phyloP scores from a whole-genome alignment of 2,329 filamentous ascomycete genomes.

The Ceratocystis cacaofunesta region DNA sequence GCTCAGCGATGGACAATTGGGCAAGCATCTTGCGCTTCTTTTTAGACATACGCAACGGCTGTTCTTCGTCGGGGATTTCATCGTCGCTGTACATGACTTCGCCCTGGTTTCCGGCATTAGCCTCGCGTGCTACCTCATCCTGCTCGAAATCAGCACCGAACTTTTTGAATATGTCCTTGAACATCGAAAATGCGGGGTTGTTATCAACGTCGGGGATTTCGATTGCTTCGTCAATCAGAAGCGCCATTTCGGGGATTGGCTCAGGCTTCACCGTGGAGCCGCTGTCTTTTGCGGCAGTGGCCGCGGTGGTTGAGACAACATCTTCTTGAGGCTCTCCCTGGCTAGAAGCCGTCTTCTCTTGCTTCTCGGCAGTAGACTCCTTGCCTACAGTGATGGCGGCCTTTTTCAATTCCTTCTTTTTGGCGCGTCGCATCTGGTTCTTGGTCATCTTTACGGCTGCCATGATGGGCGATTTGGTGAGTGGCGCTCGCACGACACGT shows the following conservation, averaged over 20 bases:
- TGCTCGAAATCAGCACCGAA: slow-evolving; percentile 55
- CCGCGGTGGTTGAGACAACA: not conserved
- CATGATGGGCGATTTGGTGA: slow-evolving; percentile 32
- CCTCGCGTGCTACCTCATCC: slow-evolving; percentile 48
- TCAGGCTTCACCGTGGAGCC: not conserved
- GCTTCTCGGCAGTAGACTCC: not conserved
- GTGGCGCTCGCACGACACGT: not conserved
- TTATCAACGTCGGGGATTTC: slow-evolving; percentile 36
- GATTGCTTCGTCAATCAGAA: slow-evolving; percentile 9
- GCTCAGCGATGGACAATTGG: slow-evolving; percentile 84
- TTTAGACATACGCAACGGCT: slow-evolving; percentile 58
- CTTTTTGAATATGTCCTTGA: slow-evolving; percentile 65
- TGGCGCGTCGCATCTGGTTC: slow-evolving; percentile 82
- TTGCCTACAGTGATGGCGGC: slow-evolving; percentile 21
- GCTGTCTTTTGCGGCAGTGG: not conserved
- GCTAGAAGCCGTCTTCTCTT: not conserved
- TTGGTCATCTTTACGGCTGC: slow-evolving; percentile 66
- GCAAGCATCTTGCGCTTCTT: slow-evolving; percentile 86
- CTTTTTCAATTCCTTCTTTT: slow-evolving; percentile 86
- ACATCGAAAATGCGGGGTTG: slow-evolving; percentile 70
- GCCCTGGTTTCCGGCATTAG: slow-evolving; percentile 59
- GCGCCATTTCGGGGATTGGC: slow-evolving; percentile 11
- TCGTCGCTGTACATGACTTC: slow-evolving; percentile 74
- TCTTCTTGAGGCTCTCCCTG: slow-evolving; percentile 13
- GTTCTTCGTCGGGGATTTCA: slow-evolving; percentile 71